A percentile compares a stretch with the other conserved stretches of the same genome.
Conservation (phyloP, 1,284 basidiomycete species). For the Peniophora sp. region DNA sequence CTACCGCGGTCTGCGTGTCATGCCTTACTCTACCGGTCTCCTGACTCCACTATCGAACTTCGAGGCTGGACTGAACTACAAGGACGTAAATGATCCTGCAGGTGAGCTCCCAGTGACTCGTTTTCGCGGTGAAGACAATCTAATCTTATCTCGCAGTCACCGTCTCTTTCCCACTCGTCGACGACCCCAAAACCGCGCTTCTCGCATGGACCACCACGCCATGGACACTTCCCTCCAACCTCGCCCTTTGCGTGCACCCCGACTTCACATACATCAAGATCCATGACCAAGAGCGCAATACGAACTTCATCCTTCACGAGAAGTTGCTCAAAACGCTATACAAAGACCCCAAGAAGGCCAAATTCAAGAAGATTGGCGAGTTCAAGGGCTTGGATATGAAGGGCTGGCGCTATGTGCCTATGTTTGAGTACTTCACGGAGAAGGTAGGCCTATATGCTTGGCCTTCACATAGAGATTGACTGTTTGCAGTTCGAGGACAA, state of each 20-base stretch:
- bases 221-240: slow-evolving; percentile 96
- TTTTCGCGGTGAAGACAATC: not conserved
- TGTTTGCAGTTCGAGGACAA: slow-evolving; percentile 73
- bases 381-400: slow-evolving; percentile 92
- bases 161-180: slow-evolving; percentile 87
- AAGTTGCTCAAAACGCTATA: slow-evolving; percentile 84
- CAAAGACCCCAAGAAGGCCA: slow-evolving; percentile 97
- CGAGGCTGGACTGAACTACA: slow-evolving; percentile 91
- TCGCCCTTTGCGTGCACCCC: slow-evolving; percentile 93
- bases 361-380: slow-evolving; percentile 85
- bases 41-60: slow-evolving; percentile 98
- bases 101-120: slow-evolving; percentile 33
- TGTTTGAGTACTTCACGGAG: slow-evolving; percentile 96
- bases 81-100: slow-evolving; percentile 93
- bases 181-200: slow-evolving; percentile 86
- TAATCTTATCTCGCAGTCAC: slow-evolving; percentile 49
- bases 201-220: slow-evolving; percentile 99
- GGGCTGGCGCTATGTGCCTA: slow-evolving; percentile 92
- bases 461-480: not conserved
- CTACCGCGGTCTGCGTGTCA: slow-evolving; percentile 90
- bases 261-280: slow-evolving; percentile 97
- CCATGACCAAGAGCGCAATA: slow-evolving; percentile 81
- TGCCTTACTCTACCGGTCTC: slow-evolving; percentile 98
- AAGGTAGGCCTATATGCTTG: slow-evolving; percentile 42
- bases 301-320: slow-evolving; percentile 93